A percentile compares a stretch with the other conserved stretches of the same genome.
These are phyloP conservation scores for Fraxinus angustifolia DNA, from an alignment of 305 asterid genomes.

Conservation along the genomic window DNA sequence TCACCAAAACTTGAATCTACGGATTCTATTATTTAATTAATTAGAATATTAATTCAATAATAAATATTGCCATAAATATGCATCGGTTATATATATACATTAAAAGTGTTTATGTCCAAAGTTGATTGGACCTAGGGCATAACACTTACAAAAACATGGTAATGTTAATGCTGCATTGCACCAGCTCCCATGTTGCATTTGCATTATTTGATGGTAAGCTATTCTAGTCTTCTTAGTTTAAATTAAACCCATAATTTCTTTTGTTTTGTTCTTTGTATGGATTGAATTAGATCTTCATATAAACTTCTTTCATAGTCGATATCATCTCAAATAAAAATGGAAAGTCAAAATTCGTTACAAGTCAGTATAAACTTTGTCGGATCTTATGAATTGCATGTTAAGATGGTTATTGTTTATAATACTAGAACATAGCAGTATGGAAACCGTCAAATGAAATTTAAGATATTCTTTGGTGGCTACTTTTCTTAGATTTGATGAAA, in stretches of 20 bases:
- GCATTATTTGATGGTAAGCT: slow-evolving; percentile 25
- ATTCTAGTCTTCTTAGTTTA: background rate
- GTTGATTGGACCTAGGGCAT: too few relatives aligned
- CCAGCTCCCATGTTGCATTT: slow-evolving; percentile 18
- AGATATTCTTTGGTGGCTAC: background rate
- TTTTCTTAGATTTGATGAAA: background rate
- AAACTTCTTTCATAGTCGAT: background rate
- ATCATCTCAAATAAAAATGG: too few relatives aligned
- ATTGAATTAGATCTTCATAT: background rate
- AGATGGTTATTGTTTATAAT: background rate
- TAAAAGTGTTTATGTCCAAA: too few relatives aligned
- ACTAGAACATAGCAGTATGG: too few relatives aligned
- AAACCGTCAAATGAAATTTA: background rate
- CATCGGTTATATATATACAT: too few relatives aligned
- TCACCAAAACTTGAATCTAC: too few relatives aligned
- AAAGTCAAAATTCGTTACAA: too few relatives aligned
- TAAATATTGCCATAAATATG: too few relatives aligned
- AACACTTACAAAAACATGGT: too few relatives aligned
- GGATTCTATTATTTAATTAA: too few relatives aligned
- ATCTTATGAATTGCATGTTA: background rate
- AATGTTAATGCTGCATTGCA: slow-evolving; percentile 9
- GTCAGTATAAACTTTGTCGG: background rate
- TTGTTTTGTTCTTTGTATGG: background rate
- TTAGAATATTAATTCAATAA: too few relatives aligned
- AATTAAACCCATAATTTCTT: background rate